A percentile compares a stretch with the other conserved stretches of the same genome.
Conservation (phyloP, 805 yeast species). For the Sporopachydermia quercuum region DNA sequence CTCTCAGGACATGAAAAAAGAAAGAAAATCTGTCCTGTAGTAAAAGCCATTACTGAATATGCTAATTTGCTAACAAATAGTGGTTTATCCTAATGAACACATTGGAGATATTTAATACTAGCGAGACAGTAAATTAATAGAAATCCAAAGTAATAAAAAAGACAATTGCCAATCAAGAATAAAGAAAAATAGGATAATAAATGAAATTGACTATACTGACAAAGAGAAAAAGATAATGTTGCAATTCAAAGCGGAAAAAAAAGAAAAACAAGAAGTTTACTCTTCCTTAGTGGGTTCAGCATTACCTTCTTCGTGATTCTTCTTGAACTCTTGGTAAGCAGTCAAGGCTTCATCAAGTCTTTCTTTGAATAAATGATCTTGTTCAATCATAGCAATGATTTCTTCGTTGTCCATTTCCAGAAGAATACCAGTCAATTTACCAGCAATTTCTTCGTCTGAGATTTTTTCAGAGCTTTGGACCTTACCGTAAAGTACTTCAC, state of each 20-base stretch:
- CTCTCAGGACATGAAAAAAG: too few relatives aligned
- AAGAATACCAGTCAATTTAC: conserved; percentile 98
- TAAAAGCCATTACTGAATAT: too few relatives aligned
- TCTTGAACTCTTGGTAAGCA: conserved; percentile 87
- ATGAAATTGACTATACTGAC: too few relatives aligned
- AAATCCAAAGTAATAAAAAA: too few relatives aligned
- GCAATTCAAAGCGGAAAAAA: neutral
- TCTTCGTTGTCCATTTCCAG: conserved; percentile 88
- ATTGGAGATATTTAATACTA: too few relatives aligned
- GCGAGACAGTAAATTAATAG: too few relatives aligned
- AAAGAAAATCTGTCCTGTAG: too few relatives aligned
- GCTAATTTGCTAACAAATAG: too few relatives aligned
- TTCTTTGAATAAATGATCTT: conserved; percentile 76
- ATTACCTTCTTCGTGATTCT: conserved; percentile 26
- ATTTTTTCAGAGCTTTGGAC: conserved; percentile 77
- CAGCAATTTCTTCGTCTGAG: conserved; percentile 87
- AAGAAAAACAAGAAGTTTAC: neutral
- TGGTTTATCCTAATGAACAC: too few relatives aligned
- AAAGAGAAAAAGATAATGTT: neutral
- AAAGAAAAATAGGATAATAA: too few relatives aligned
- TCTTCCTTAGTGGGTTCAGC: conserved; percentile 6
- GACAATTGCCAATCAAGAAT: too few relatives aligned
- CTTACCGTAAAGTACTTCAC: conserved; percentile 93
- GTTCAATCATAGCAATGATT: conserved; percentile 76
- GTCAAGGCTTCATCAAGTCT: conserved; percentile 89